Base-by-base conservation (phyloP, 1,284 basidiomycete genomes). In the Mycosarcoma maydis region DNA sequence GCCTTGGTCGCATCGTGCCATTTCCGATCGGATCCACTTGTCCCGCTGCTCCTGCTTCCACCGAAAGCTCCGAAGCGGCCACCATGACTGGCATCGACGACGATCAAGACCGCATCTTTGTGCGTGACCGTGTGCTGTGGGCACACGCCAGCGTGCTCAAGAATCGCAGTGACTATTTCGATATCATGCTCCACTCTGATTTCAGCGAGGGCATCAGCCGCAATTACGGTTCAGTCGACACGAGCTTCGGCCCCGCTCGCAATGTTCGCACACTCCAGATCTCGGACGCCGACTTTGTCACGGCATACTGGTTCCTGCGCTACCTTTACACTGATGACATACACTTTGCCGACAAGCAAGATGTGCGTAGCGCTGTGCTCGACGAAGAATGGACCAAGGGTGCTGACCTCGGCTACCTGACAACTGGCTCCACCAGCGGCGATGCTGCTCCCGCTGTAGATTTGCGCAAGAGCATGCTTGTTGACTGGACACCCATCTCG, bases 241-340 rank as follows among this genome's bases (percentile, higher is more conserved):
- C 48, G n/a, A 41, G 34, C 20, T 10, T 37, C 24, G 52, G 38
- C 2, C n/a, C n/a, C 30, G 65, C 26, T 33, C 65, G 60, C 36
- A 54, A 44, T n/a, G 56, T 74, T 9, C 64, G 76, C 73, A 88
- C 88, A 1, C 83, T 92, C 38, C 83, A 89, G 23, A 89, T 92
- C 10, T 89, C 91, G 72, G 91, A 92, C 80, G 90, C 90, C 8
- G 90, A 90, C 68, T 93, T 90, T 72, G 86, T 88, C 43, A 91
- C 90, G 0, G 87, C 91, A 4, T 92, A 91, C 78, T 92, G 90
- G 90, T 83, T 92, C 46, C 82, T 92, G 48, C 90, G 90, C 70
- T 92, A 87, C 82, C 87, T 91, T 33, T 92, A 92, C 75, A 88
- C 89, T 3, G 90, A 91, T 75, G 79, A 84, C 47, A 79, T 85